Percentiles rank a stretch among this genome's conserved stretches.
Conservation (phyloP, 176 grass and related monocot species). For the Oryza australiensis region DNA sequence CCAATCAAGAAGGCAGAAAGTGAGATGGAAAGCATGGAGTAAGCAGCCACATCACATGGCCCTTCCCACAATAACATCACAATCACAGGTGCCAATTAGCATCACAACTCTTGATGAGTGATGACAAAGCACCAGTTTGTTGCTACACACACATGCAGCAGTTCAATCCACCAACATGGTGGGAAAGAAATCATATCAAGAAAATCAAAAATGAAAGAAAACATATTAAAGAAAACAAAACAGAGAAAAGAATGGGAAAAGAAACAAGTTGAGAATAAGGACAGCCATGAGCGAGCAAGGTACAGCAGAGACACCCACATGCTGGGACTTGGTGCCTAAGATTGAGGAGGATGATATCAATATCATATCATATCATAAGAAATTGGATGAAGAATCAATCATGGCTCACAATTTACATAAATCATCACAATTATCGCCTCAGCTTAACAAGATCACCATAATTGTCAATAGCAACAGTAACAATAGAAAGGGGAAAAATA, state of each 20-base stretch:
- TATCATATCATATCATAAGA: neutral
- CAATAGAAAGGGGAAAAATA: neutral
- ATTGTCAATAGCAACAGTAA: neutral
- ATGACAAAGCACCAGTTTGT: neutral
- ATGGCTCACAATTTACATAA: neutral
- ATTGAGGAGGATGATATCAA: neutral
- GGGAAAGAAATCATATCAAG: neutral
- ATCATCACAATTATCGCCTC: neutral
- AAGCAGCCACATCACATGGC: slow-evolving; percentile 13
- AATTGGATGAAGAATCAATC: slow-evolving; percentile 4
- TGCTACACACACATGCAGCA: neutral
- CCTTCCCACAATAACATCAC: neutral
- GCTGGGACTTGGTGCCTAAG: no score
- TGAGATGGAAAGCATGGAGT: neutral
- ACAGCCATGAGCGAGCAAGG: neutral
- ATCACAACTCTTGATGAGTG: neutral
- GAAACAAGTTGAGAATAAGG: neutral
- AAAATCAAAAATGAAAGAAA: neutral
- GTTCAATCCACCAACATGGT: neutral
- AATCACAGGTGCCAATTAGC: slow-evolving; percentile 1
- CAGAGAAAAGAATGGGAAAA: neutral
- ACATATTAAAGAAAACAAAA: neutral
- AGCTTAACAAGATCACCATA: neutral
- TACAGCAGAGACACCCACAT: no score
- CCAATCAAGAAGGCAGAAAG: neutral